Evolutionary conservation across 31 red algal species (phyloP).

Genomic region (Odonthalia washingtoniensis): DNA sequence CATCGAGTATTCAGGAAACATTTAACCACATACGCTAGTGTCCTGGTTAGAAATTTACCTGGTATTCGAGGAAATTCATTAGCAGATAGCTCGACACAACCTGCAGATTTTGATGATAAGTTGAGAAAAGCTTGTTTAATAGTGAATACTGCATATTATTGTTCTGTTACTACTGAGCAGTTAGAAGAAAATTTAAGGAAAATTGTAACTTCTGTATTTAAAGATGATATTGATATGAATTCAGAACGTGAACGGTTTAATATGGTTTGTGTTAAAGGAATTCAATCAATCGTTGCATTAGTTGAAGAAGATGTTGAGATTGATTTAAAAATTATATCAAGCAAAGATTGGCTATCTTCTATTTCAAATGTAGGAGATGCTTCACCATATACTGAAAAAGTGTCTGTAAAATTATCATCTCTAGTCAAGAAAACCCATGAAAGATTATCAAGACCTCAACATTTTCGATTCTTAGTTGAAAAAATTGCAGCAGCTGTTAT

Average conservation of each 20-base stretch:
- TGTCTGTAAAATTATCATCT: conserved; percentile 56
- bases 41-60: conserved; percentile 68
- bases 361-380: conserved; percentile 80
- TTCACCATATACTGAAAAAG: conserved; percentile 61
- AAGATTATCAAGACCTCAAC: conserved; percentile 57
- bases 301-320: conserved; percentile 72
- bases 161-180: conserved; percentile 80
- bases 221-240: conserved; percentile 64
- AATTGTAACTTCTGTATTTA: conserved; percentile 73
- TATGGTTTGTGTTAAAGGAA: conserved; percentile 67
- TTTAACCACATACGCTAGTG: conserved; percentile 71
- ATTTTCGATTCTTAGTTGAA: conserved; percentile 89
- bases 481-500: conserved; percentile 77
- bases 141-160: conserved; percentile 84
- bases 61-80: conserved; percentile 49
- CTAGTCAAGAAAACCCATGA: conserved; percentile 40
- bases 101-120: conserved; percentile 43
- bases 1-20: conserved; percentile 86
- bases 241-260: conserved; percentile 79
- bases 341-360: conserved; percentile 65
- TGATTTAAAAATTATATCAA: conserved; percentile 57
- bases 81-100: conserved; percentile 57
- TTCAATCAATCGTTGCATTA: conserved; percentile 72
- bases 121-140: conserved; percentile 65
- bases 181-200: conserved; percentile 72